A percentile compares a stretch with the other conserved stretches of the same genome.
Conservation (phyloP, 1,284 basidiomycete genomes). For the Pisolithus thermaeus region DNA sequence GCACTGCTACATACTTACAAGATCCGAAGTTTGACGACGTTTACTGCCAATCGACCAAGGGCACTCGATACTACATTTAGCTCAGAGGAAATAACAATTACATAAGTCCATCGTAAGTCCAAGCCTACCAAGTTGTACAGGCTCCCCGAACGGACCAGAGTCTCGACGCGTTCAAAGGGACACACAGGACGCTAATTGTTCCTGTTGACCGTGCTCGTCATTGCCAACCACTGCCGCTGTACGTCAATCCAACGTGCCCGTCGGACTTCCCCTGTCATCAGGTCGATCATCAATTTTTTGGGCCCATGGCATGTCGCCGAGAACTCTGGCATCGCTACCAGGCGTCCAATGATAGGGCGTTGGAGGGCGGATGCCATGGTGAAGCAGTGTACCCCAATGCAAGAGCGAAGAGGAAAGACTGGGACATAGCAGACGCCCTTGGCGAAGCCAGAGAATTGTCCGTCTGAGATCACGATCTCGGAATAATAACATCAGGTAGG, state of each 20-base stretch:
- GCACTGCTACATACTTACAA: no score
- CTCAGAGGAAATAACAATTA: no score
- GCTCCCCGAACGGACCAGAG: constrained; percentile 34
- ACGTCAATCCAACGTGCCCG: constrained; percentile 59
- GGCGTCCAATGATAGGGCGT: no score
- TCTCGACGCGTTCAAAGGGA: constrained; percentile 14
- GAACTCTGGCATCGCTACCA: no score
- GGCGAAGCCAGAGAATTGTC: no score
- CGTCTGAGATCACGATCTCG: no score
- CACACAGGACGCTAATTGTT: constrained; percentile 20
- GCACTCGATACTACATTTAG: no score
- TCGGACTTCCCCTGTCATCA: constrained; percentile 62
- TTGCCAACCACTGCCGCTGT: constrained; percentile 38
- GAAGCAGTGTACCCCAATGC: constrained; percentile 49
- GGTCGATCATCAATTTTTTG: constrained; percentile 50
- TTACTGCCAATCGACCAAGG: no score
- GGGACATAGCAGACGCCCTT: no score
- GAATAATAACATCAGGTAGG: no score
- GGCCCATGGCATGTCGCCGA: constrained; percentile 46
- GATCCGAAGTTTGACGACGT: no score
- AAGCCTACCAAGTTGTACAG: constrained; percentile 19
- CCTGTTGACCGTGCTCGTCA: constrained; percentile 30
- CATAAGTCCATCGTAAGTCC: not conserved
- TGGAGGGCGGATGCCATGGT: constrained; percentile 57
- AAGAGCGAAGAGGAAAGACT: constrained; percentile 36